Base-by-base conservation (phyloP, 257 asterid species). In the Buddleja alternifolia region DNA sequence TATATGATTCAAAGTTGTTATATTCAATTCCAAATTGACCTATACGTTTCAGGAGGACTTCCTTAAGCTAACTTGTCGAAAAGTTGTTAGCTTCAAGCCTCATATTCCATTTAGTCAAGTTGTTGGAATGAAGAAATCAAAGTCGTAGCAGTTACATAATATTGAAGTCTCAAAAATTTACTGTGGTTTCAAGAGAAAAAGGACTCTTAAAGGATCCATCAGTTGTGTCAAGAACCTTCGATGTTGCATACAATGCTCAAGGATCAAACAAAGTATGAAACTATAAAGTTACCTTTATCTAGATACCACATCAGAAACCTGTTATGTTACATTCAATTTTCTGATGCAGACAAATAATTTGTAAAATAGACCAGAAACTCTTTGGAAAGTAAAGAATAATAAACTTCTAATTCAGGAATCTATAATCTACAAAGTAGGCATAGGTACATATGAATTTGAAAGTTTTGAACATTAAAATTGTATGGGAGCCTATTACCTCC, bases 401-500 rank as follows among this genome's bases (percentile, higher is more conserved):
- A 21, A 62, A 24, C 16, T 23, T 36, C 16, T n/a, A 21, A 21
- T 5, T 2, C 57, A 53, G 25, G 39, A 20, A 9, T 29, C 46
- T 57, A 62, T 25, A 58, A 29, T 19, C 54, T 16, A n/a, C 65
- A 40, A 20, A 51, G 53, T 10, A 46, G 37, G 23, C 7, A 14
- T 24, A 67, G 32, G 45, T 24, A 20, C 23, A 55, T 40, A 66
- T 50, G 12, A 29, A 58, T 62, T 46, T 17, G 9, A 73, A 36
- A 47, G 5, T 32, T 40, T 52, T n/a, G 2, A 42, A 46, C 34
- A 10, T 4, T 12, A 37, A 62, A 46, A 51, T 40, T 40, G n/a
- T 17, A 47, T 0, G 63, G 19, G 19, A 66, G 46, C 51, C 24
- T 60, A 25, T 24, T 88, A 93, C 96, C 99, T 93, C 96, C 99